Base-by-base conservation (phyloP, 2,329 filamentous ascomycete genomes). In the Colletotrichum kahawae region DNA sequence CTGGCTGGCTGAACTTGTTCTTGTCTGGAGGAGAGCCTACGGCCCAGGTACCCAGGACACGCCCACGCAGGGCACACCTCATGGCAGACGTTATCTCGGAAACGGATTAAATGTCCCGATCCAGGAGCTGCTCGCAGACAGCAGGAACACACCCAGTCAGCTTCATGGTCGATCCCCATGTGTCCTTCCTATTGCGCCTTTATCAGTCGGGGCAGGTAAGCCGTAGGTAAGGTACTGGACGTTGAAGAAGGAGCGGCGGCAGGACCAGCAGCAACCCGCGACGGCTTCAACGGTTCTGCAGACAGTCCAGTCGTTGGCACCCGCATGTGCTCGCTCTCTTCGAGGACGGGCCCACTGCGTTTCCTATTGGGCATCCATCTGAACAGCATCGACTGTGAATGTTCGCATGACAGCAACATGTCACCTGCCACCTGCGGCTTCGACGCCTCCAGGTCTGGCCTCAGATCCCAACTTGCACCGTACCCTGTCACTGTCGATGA, bases 161-260 rank as follows among this genome's bases (percentile, higher is more conserved):
- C 21, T 34, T 70, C 66, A 16, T 5, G 62, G 71, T 33, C 67
- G 51, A 74, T 74, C 71, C 54, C 51, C 24, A 51, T 18, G 31
- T 54, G 72, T 57, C 72, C 68, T 75, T 72, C 72, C 72, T 67
- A 57, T 59, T 72, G 63, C 57, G 68, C 68, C n/a, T 34, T 48
- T 18, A 27, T 71, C 68, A 54, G 54, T 24, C 56, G 51, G 27
- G 54, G 27, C 13, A 34, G 21, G 56, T 18, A 27, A 4, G 24
- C 24, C 24, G 24, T 27, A 27, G 24, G 24, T 27, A 18, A 38
- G 38, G 9, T 43, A 3, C 38, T 43, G 18, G 38, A 6, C 38
- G 38, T 48, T 12, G 38, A 48, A 48, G 38, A n/a, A 48, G 38
- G 3, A 48, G 38, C 38, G 18, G 38, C 38, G 38, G 38, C 54